Conservation (phyloP, 139 green algal genomes). For the Tetradesmus obliquus region DNA sequence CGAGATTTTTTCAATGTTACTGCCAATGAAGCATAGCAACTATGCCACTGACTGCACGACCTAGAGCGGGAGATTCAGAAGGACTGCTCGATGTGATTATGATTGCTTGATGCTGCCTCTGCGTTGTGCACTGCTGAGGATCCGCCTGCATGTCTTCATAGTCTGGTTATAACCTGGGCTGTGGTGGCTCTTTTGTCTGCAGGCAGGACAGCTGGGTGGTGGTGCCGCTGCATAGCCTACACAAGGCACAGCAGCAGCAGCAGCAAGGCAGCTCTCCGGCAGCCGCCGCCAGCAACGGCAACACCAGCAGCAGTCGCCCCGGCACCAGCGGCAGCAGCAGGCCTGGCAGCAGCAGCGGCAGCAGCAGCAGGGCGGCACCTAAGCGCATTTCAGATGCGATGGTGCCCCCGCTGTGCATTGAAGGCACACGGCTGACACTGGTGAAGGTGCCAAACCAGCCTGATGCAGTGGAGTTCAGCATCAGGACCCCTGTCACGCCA, state of each 20-base stretch:
- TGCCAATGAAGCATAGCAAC: too few species aligned
- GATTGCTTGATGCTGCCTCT: too few species aligned
- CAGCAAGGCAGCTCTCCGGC: conserved; percentile 43
- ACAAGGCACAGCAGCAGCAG: conserved; percentile 61
- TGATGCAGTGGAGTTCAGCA: conserved; percentile 90
- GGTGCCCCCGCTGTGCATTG: conserved; percentile 58
- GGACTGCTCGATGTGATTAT: too few species aligned
- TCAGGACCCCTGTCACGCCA: conserved; percentile 72
- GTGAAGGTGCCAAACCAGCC: conserved; percentile 67
- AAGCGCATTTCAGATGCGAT: not conserved
- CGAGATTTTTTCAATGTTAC: too few species aligned
- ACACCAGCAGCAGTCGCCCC: not conserved
- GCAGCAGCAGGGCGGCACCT: not conserved
- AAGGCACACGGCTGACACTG: conserved; percentile 92
- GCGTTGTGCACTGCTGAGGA: too few species aligned
- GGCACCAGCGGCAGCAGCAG: conserved; percentile 4
- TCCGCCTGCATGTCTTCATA: too few species aligned
- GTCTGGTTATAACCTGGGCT: too few species aligned
- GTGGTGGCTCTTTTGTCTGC: not conserved
- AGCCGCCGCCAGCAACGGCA: not conserved
- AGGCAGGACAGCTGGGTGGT: conserved; percentile 88
- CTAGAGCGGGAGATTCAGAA: too few species aligned
- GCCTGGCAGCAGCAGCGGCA: conserved; percentile 6
- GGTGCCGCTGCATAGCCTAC: conserved; percentile 83
- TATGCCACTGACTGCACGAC: too few species aligned